Base-by-base conservation (phyloP, 306 rosid genomes). In the Oemleria cerasiformis region DNA sequence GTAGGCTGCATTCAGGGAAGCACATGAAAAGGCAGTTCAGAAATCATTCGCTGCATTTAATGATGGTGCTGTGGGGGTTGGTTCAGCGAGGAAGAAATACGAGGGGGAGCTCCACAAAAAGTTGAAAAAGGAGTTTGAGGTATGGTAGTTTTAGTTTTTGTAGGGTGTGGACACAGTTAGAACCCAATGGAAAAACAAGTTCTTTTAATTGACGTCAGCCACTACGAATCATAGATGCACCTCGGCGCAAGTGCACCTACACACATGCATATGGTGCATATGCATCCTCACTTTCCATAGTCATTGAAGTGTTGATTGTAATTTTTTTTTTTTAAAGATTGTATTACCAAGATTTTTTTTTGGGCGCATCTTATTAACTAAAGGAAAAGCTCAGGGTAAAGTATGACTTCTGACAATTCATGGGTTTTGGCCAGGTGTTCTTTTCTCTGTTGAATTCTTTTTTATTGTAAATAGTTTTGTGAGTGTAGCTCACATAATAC, bases 1-100 rank as follows among this genome's bases (percentile, higher is more conserved):
- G 80, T 68, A 95, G 99, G 91, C 78, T 78, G 82, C 91, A 71
- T 70, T 95, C 78, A 88, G 90, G 86, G 99, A 95, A 78, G 87
- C 96, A 14, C 99, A 95, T 65, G 99, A 91, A 79, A 82, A 79
- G 71, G 97, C 97, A 55, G 90, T 91, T 60, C 92, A 81, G 49
- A 91, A 84, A 68, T 78, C 99, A 72, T 49, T 91, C 84, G 90
- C 87, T 82, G 71, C 84, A 51, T 95, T 89, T 74, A 85, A 88
- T 85, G 87, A 86, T 48, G 64, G 76, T 77, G 97, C 99, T 58
- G 92, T 95, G 1, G 99, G 99, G 71, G 85, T 42, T 81, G 99
- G 99, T 81, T 72, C 92, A 14, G 82, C 83, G 1, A 95, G 96
- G 78, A 95, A 91, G 84, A 95, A 85, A 81, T 89, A 82, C 16